Conservation (phyloP, 176 grass and related monocot species). For the Eleusine indica region DNA sequence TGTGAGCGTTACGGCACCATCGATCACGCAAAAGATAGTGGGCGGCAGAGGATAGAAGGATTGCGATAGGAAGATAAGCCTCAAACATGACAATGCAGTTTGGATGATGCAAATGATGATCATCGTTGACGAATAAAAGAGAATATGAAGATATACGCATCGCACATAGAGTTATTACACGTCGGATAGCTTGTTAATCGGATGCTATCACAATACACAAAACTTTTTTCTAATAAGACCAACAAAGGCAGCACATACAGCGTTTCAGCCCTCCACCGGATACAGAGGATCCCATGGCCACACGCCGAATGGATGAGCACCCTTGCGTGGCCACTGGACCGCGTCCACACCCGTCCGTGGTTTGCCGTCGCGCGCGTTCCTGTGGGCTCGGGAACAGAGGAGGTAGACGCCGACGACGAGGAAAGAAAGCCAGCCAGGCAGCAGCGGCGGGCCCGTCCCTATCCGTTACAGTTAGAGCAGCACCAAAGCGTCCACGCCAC, state of each 20-base stretch:
- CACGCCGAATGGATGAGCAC: neutral
- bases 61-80: too few relatives aligned
- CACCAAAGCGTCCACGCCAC: neutral
- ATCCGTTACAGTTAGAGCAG: slow-evolving; percentile 23
- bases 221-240: too few relatives aligned
- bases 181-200: too few relatives aligned
- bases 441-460: slow-evolving; percentile 4
- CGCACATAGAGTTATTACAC: too few relatives aligned
- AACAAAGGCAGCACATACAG: neutral
- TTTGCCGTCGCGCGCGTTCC: neutral
- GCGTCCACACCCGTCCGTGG: slow-evolving; percentile 6
- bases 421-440: neutral
- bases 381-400: neutral
- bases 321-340: slow-evolving; percentile 6
- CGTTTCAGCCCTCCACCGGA: neutral
- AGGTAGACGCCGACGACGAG: neutral
- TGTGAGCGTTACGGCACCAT: too few relatives aligned
- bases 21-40: too few relatives aligned
- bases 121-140: too few relatives aligned
- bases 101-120: too few relatives aligned
- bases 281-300: neutral
- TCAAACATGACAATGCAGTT: too few relatives aligned
- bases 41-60: too few relatives aligned
- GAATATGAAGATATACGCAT: too few relatives aligned
- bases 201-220: too few relatives aligned